Base-by-base conservation (phyloP, 139 green algal genomes). In the Micractinium conductrix region DNA sequence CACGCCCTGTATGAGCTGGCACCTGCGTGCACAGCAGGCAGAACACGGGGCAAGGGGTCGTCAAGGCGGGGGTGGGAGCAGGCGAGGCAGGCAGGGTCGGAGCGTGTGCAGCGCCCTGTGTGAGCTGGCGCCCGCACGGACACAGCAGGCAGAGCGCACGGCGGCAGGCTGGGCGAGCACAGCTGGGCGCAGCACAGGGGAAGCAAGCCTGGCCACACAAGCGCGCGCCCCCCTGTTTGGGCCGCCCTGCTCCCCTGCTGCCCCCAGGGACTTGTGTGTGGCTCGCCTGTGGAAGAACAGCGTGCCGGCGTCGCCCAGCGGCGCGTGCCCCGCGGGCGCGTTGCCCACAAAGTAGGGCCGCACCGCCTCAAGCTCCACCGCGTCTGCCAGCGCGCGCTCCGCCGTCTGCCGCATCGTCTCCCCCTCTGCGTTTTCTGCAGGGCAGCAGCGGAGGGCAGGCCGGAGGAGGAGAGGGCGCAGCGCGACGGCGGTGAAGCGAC, bases 271-370 rank as follows among this genome's bases (percentile, higher is more conserved):
- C 68, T n/a, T 45, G 5, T 12, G 45, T 50, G 68, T 74, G n/a
- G 33, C 63, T 19, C 38, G 40, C 69, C 87, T 79, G 67, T 88
- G 79, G 82, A 88, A 91, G 40, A 91, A 91, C 14, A 73, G 17
- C 9, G 78, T 85, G 38, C 24, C 65, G 24, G 12, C 73, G 0
- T 63, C 79, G 9, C 17, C 16, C 33, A 69, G 44, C 35, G 58
- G 62, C 60, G 84, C 75, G 76, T 91, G 85, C 22, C 86, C 89
- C 67, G 85, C 88, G 8, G 89, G 89, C 21, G 87, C 50, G 68
- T 92, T 92, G 33, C 89, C 89, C 37, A 92, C 83, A 87, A 92
- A 92, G 85, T 90, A 92, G 0, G 79, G 63, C 75, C 91, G 84
- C 12, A 85, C 68, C n/a, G 53, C 72, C n/a, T 84, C 62, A 6